Conservation (phyloP, 345 rosid species). For the Conringia planisiliqua region DNA sequence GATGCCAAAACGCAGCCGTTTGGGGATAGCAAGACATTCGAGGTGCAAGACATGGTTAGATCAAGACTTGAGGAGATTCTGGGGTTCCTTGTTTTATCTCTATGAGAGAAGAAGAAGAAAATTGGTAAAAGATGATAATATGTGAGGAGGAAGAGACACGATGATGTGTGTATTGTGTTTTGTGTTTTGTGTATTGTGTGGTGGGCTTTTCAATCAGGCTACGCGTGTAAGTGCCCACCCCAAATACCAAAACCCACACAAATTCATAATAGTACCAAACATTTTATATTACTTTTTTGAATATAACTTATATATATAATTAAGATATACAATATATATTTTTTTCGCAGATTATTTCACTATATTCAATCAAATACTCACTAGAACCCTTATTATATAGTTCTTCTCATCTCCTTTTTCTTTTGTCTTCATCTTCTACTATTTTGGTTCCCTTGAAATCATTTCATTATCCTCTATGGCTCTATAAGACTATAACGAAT, state of each 20-base stretch:
- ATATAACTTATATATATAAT: too few relatives aligned
- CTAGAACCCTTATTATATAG: background rate
- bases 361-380: background rate
- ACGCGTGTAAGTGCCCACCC: conserved; percentile 31
- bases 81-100: background rate
- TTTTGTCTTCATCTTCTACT: background rate
- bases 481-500: background rate
- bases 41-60: conserved; percentile 52
- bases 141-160: conserved; percentile 2
- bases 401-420: background rate
- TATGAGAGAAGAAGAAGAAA: background rate
- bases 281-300: too few relatives aligned
- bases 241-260: background rate
- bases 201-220: conserved; percentile 20
- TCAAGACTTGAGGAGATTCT: background rate
- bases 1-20: conserved; percentile 53
- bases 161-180: background rate
- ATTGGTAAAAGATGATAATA: background rate
- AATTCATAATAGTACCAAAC: too few relatives aligned
- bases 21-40: conserved; percentile 63
- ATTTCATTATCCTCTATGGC: background rate
- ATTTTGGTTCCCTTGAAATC: background rate
- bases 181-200: conserved; percentile 8
- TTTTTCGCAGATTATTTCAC: background rate
- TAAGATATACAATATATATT: too few relatives aligned